A percentile compares a stretch with the other conserved stretches of the same genome.
Conservation (phyloP, 208 protist genomes). For the Trypanosoma scelopori region DNA sequence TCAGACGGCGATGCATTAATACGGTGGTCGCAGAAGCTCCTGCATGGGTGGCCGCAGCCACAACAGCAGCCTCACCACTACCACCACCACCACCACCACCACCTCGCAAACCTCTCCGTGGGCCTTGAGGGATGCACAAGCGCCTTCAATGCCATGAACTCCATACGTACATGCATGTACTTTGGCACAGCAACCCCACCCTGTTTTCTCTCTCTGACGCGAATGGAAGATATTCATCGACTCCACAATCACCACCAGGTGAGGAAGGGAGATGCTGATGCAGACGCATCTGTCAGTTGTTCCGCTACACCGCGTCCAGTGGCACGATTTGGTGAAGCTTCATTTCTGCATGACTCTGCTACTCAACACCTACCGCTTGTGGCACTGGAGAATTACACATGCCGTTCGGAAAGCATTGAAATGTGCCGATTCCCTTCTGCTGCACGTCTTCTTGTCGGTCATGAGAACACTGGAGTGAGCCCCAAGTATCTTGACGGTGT, state of each 20-base stretch:
- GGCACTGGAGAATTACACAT: conserved; percentile 82
- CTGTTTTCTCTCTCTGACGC: conserved; percentile 47
- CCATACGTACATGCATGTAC: conserved; percentile 76
- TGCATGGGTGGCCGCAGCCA: conserved; percentile 30
- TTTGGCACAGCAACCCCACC: conserved; percentile 67
- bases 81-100: not conserved
- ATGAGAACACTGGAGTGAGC: conserved; percentile 87
- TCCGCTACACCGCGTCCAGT: conserved; percentile 23
- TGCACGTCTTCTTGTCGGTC: conserved; percentile 65
- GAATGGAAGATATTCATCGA: conserved; percentile 55
- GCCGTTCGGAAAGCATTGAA: conserved; percentile 64
- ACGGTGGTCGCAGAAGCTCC: conserved; percentile 63
- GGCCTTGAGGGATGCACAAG: conserved; percentile 79
- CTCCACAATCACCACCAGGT: conserved; percentile 27
- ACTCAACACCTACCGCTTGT: conserved; percentile 42
- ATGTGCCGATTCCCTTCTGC: conserved; percentile 37
- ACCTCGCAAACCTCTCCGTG: conserved; percentile 36
- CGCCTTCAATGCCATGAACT: conserved; percentile 88
- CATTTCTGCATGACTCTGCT: conserved; percentile 2
- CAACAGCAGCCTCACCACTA: too few relatives aligned
- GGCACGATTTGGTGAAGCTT: conserved; percentile 28
- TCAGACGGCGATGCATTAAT: conserved; percentile 58
- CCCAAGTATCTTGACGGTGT: conserved; percentile 33
- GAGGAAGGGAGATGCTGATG: not conserved
- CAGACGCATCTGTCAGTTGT: not conserved